phyloP scores from a whole-genome alignment of 2,329 filamentous ascomycete species.

The Thermothelomyces thermophilus region DNA sequence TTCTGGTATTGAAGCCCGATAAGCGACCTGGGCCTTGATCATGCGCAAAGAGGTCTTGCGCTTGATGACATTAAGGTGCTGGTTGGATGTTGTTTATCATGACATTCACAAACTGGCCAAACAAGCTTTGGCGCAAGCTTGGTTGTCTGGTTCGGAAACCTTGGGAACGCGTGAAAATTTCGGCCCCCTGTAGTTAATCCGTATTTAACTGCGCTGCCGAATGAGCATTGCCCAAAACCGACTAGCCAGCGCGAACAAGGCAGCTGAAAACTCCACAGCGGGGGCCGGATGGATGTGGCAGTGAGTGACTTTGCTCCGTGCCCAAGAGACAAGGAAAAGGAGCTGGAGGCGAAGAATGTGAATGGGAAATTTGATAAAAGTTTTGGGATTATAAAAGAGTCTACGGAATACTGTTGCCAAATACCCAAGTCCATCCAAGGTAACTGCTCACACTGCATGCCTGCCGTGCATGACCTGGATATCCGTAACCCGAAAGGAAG shows the following conservation, averaged over 20 bases:
- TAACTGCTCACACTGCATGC: too few relatives aligned
- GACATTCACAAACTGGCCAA: conserved; percentile 9
- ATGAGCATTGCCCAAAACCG: conserved; percentile 5
- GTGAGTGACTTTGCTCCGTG: background rate
- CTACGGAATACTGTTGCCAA: too few relatives aligned
- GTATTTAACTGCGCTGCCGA: background rate
- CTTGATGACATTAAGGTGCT: too few relatives aligned
- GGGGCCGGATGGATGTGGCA: conserved; percentile 3
- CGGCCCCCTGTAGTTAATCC: too few relatives aligned
- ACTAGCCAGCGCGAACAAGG: conserved; percentile 17
- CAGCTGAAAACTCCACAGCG: conserved; percentile 21
- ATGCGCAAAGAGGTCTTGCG: too few relatives aligned
- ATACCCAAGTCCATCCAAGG: too few relatives aligned
- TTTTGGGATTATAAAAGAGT: too few relatives aligned
- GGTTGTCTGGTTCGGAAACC: background rate
- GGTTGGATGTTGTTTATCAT: too few relatives aligned
- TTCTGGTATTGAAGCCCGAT: too few relatives aligned
- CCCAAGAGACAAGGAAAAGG: background rate
- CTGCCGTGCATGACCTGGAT: background rate
- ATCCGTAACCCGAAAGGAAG: background rate
- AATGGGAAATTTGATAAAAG: too few relatives aligned
- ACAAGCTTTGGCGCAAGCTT: conserved; percentile 1
- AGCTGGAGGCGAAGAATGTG: too few relatives aligned
- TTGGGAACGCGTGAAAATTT: background rate
- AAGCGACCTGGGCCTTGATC: too few relatives aligned